Evolutionary conservation across 371 early-diverging fungal species (phyloP).

Genomic region (Mortierella sp.): DNA sequence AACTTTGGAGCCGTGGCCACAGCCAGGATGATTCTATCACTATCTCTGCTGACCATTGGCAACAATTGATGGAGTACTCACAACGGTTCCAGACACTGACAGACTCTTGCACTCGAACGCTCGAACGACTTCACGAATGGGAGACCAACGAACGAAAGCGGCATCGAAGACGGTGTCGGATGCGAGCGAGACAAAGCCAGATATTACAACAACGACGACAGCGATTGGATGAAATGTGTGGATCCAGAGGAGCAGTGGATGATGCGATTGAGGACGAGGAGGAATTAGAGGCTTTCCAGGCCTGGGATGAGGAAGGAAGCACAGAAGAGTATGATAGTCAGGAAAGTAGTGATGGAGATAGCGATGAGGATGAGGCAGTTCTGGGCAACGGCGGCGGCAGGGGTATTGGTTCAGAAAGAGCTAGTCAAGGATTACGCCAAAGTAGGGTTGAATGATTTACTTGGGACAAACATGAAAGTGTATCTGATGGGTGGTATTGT

Average conservation of each 20-base stretch:
- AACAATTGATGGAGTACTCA: not conserved
- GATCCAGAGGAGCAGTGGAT: not conserved
- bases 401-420: not conserved
- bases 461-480: too few relatives aligned
- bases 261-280: conserved; percentile 4
- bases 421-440: too few relatives aligned
- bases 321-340: conserved; percentile 23
- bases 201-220: not conserved
- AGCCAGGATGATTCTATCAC: conserved; percentile 7
- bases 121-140: not conserved
- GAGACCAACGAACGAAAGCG: not conserved
- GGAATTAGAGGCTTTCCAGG: conserved; percentile 1
- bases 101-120: not conserved
- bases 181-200: not conserved
- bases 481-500: too few relatives aligned
- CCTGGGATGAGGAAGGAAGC: conserved; percentile 40
- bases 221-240: not conserved
- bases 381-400: not conserved
- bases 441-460: too few relatives aligned
- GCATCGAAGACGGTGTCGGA: not conserved
- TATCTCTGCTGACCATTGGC: not conserved
- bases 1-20: not conserved
- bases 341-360: not conserved
- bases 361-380: not conserved
- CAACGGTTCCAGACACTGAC: not conserved